These are phyloP conservation scores for Raphanus sativus DNA, from an alignment of 345 rosid genomes.

Conservation along the genomic window DNA sequence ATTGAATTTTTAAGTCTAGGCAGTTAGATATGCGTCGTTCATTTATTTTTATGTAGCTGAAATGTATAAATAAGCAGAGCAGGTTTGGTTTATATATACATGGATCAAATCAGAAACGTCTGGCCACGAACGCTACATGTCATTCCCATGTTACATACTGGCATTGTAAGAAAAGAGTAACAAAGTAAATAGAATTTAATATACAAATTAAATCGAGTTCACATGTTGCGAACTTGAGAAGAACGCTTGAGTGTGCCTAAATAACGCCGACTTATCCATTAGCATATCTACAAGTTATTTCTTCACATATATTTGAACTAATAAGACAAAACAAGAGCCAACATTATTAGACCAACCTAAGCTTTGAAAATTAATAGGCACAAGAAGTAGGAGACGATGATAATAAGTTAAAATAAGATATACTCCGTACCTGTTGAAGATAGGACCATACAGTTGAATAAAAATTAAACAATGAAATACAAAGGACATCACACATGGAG, in stretches of 20 bases:
- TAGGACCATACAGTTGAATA: conserved; percentile 31
- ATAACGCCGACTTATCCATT: conserved; percentile 30
- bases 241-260: conserved; percentile 16
- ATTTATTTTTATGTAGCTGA: conserved; percentile 1
- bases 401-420: conserved; percentile 24
- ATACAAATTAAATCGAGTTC: neutral
- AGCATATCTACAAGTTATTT: neutral
- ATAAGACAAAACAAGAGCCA: conserved; percentile 31
- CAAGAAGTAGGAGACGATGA: conserved; percentile 29
- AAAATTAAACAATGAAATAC: conserved; percentile 3
- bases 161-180: conserved; percentile 27
- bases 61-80: neutral
- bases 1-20: neutral
- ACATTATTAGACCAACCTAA: conserved; percentile 34
- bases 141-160: conserved; percentile 31
- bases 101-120: neutral
- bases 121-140: conserved; percentile 23
- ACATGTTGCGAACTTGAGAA: conserved; percentile 26
- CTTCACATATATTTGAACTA: conserved; percentile 9
- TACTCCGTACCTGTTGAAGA: conserved; percentile 34
- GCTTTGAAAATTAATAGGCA: conserved; percentile 26
- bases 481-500: neutral
- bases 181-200: neutral
- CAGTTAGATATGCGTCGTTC: conserved; percentile 4
- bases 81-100: neutral